These are phyloP conservation scores for Penicillium sp. DNA, from an alignment of 2,329 filamentous ascomycete genomes.

Conservation along the genomic window DNA sequence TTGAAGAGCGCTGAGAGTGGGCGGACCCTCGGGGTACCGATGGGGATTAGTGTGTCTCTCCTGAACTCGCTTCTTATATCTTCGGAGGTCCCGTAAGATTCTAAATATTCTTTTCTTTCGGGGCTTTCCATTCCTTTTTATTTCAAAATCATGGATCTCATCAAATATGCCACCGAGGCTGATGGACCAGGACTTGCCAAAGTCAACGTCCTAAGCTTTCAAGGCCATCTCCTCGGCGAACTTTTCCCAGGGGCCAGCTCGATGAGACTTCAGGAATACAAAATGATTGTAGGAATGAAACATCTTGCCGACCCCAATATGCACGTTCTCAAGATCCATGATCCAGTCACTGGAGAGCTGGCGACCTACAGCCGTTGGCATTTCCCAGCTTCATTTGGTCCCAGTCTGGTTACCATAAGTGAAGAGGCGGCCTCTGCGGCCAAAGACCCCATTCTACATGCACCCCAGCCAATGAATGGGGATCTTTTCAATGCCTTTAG, in stretches of 20 bases:
- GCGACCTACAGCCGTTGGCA: constrained; percentile 53
- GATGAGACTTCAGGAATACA: constrained; percentile 37
- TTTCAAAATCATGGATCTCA: not conserved
- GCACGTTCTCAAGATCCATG: constrained; percentile 44
- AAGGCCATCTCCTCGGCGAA: constrained; percentile 36
- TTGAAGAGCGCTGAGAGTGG: not conserved
- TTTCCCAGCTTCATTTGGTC: constrained; percentile 27
- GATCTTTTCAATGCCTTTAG: constrained; percentile 31
- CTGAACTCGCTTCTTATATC: not conserved
- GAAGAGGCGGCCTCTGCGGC: constrained; percentile 39
- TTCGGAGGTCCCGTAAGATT: not conserved
- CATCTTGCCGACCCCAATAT: constrained; percentile 43
- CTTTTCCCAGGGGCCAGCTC: constrained; percentile 39
- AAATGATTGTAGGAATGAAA: constrained; percentile 31
- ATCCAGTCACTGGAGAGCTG: constrained; percentile 31
- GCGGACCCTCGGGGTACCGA: not conserved
- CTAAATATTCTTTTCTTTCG: not conserved
- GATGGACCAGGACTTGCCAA: constrained; percentile 45
- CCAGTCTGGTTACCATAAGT: constrained; percentile 36
- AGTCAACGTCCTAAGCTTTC: constrained; percentile 50
- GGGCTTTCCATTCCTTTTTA: not conserved
- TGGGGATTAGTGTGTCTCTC: not conserved
- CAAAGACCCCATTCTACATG: constrained; percentile 37
- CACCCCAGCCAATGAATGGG: constrained; percentile 48
- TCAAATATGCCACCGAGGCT: constrained; percentile 42